Evolutionary conservation across 371 early-diverging fungal genomes (phyloP).

Genomic region (Circinella umbellata): DNA sequence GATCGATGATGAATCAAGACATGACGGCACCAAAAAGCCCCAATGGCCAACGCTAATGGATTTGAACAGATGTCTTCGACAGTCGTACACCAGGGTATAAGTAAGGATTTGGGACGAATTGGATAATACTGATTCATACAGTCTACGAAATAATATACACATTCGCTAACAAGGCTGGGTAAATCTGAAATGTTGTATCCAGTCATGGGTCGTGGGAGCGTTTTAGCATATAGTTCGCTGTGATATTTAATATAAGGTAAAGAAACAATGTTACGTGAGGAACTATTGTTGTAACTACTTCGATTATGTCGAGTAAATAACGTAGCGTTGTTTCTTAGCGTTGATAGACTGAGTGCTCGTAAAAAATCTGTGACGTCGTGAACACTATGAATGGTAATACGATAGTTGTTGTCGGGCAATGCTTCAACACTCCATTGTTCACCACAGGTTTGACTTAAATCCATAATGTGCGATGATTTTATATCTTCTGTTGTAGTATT

Average conservation of each 20-base stretch:
- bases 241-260: constrained; percentile 32
- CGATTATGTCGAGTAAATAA: not conserved
- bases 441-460: constrained; percentile 14
- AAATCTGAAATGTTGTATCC: not conserved
- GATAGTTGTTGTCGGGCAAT: constrained; percentile 18
- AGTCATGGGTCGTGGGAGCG: constrained; percentile 5
- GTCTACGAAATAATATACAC: constrained; percentile 24
- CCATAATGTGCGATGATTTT: constrained; percentile 10
- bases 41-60: constrained; percentile 28
- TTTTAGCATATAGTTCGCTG: constrained; percentile 33
- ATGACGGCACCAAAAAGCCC: constrained; percentile 34
- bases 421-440: constrained; percentile 26
- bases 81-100: constrained; percentile 26
- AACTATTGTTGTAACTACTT: not conserved
- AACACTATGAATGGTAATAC: constrained; percentile 25
- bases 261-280: not conserved
- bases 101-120: constrained; percentile 25
- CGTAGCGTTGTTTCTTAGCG: constrained; percentile 1
- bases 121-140: constrained; percentile 44
- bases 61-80: constrained; percentile 25
- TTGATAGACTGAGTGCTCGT: constrained; percentile 17
- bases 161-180: constrained; percentile 25
- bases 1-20: constrained; percentile 34
- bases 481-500: not conserved
- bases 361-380: constrained; percentile 25